Evolutionary conservation across 2,329 filamentous ascomycete species (phyloP).

Genomic region (Monosporascus sp.): DNA sequence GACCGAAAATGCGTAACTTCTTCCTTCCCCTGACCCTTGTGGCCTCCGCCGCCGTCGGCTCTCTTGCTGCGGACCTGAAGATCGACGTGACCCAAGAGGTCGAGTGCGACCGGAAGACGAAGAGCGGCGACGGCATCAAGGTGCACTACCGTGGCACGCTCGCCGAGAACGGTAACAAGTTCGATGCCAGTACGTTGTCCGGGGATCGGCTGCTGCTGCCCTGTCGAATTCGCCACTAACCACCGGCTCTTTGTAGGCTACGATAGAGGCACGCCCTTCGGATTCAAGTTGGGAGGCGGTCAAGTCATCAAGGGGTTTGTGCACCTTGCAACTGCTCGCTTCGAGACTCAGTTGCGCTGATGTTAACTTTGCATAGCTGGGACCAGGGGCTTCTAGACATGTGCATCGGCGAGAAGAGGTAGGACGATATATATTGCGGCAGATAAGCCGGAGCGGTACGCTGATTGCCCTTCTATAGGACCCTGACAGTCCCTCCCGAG

Average conservation of each 20-base stretch:
- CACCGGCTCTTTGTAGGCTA: slow-evolving; percentile 47
- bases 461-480: slow-evolving; percentile 39
- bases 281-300: slow-evolving; percentile 72
- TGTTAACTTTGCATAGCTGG: slow-evolving; percentile 54
- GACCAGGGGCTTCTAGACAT: slow-evolving; percentile 86
- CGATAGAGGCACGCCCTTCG: slow-evolving; percentile 69
- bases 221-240: slow-evolving; percentile 13
- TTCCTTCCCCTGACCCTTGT: slow-evolving; percentile 44
- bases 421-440: slow-evolving; percentile 17
- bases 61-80: slow-evolving; percentile 56
- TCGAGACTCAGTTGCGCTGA: not conserved
- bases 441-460: slow-evolving; percentile 2
- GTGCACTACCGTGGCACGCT: slow-evolving; percentile 90
- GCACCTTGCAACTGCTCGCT: not conserved
- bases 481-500: slow-evolving; percentile 82
- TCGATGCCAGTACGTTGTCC: slow-evolving; percentile 63
- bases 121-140: slow-evolving; percentile 70
- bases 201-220: slow-evolving; percentile 12
- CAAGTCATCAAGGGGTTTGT: slow-evolving; percentile 84
- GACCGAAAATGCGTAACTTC: slow-evolving; percentile 42
- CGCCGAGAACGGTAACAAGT: slow-evolving; percentile 65
- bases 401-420: slow-evolving; percentile 90
- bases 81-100: slow-evolving; percentile 71
- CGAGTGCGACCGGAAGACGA: slow-evolving; percentile 73
- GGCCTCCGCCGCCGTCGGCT: slow-evolving; percentile 45